Evolutionary conservation across 176 grass and related monocot genomes (phyloP).

Genomic region (Eremochloa ophiuroides): DNA sequence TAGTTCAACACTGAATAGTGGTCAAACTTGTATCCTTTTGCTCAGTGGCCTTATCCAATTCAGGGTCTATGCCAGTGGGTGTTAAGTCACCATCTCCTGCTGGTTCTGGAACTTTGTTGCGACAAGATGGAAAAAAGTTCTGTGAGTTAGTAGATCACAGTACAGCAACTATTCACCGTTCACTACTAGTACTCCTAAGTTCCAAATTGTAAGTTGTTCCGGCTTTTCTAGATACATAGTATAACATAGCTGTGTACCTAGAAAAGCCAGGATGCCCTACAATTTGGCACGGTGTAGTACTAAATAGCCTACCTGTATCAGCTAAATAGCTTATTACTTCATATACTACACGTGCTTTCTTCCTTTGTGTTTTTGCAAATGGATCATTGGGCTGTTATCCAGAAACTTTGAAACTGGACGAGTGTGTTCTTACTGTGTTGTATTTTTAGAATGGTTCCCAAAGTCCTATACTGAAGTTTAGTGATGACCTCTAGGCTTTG

Average conservation of each 20-base stretch:
- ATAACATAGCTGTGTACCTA: too few relatives aligned
- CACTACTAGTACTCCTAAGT: neutral
- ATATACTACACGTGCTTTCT: neutral
- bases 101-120: neutral
- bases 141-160: neutral
- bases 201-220: too few relatives aligned
- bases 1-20: neutral
- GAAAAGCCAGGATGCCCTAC: too few relatives aligned
- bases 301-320: neutral
- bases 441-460: neutral
- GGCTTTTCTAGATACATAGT: too few relatives aligned
- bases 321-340: neutral
- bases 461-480: neutral
- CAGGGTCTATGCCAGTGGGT: neutral
- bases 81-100: neutral
- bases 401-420: neutral
- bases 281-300: neutral
- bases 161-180: neutral
- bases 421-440: neutral
- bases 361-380: neutral
- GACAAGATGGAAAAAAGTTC: neutral
- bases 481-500: neutral
- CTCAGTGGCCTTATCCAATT: neutral
- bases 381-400: neutral
- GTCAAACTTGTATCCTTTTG: neutral